A percentile compares a stretch with the other conserved stretches of the same genome.
Evolutionary conservation across 2,329 filamentous ascomycete genomes (phyloP).

Genomic region (Microsporum canis): DNA sequence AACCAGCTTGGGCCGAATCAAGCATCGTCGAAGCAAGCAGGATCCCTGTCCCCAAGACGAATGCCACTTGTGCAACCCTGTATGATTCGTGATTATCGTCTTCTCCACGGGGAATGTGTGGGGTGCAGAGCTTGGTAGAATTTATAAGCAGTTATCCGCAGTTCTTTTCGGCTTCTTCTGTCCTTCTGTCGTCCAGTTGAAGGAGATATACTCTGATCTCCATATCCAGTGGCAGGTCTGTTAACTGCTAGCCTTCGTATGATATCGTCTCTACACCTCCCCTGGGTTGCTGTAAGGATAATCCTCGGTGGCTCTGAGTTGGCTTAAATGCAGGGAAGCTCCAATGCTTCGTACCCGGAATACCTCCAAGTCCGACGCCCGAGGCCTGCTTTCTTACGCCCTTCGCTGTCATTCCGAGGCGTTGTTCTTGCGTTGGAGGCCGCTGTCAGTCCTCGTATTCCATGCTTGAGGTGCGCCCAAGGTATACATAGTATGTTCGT

Average conservation of each 20-base stretch:
- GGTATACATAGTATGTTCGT: neutral
- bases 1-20: neutral
- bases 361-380: neutral
- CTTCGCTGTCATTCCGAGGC: neutral
- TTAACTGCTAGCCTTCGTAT: too few relatives aligned
- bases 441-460: neutral
- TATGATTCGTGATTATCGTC: neutral
- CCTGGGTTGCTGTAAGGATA: too few relatives aligned
- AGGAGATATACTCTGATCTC: neutral
- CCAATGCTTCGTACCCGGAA: neutral
- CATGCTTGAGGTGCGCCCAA: neutral
- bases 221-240: neutral
- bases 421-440: neutral
- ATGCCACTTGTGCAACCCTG: neutral
- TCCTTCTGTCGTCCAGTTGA: too few relatives aligned
- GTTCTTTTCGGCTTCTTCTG: neutral
- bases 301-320: neutral
- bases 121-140: neutral
- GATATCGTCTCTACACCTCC: too few relatives aligned
- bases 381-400: neutral
- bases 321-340: neutral
- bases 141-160: neutral
- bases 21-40: neutral
- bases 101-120: neutral
- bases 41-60: neutral